These are phyloP conservation scores for Lenwebbia sp. DNA, from an alignment of 345 rosid species.

Conservation along the genomic window DNA sequence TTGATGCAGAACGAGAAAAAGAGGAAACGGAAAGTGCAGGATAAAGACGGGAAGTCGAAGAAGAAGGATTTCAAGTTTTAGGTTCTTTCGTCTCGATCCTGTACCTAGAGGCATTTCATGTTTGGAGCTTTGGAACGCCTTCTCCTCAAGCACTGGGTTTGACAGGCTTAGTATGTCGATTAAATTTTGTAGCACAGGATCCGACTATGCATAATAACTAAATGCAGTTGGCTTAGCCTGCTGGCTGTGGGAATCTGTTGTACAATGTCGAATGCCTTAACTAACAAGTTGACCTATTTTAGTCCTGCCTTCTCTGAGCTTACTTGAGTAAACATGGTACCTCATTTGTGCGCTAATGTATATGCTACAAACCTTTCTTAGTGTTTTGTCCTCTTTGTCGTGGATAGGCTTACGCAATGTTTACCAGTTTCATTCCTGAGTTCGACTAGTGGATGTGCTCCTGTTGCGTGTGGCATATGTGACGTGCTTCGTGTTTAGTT, in stretches of 20 bases:
- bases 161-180: background rate
- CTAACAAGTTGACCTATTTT: background rate
- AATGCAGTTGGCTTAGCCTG: background rate
- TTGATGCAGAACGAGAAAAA: slow-evolving; percentile 78
- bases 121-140: background rate
- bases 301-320: background rate
- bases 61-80: slow-evolving; percentile 86
- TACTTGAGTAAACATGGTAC: background rate
- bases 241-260: background rate
- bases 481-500: background rate
- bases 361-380: background rate
- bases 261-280: background rate
- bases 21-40: slow-evolving; percentile 86
- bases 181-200: background rate
- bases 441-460: background rate
- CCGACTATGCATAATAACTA: background rate
- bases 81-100: background rate
- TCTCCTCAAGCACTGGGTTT: background rate
- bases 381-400: background rate
- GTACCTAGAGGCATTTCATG: background rate
- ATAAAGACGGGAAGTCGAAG: slow-evolving; percentile 92
- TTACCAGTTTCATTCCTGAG: background rate
- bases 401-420: background rate
- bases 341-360: background rate
- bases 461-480: background rate